Base-by-base conservation (phyloP, 2,329 filamentous ascomycete genomes). In the Pseudocercospora musae region DNA sequence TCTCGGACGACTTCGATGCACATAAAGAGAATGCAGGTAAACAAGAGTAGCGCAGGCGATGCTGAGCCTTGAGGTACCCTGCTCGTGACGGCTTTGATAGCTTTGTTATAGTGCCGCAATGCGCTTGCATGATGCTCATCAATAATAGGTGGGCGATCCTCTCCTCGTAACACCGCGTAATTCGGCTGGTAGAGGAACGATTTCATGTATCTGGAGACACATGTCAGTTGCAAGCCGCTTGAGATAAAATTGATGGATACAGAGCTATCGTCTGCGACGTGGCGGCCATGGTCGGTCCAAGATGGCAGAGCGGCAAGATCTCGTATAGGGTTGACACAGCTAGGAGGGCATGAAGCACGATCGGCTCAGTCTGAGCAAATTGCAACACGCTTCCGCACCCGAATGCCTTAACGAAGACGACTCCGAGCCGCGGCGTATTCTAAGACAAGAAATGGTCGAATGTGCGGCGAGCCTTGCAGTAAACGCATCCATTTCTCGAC, bases 401-500 rank as follows among this genome's bases (percentile, higher is more conserved):
- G 49, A 74, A 72, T 9, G 67, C 63, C 20, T 62, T 65, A 40
- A 69, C 70, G 1, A 61, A 27, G 2, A 29, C 27, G 8, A 64
- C 67, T 3, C 66, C 67, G 3, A 72, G 57, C 15, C 67, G 60
- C 3, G 66, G 66, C 3, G 67, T 68, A 1, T 68, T 64, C n/a
- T 59, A 64, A 10, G 64, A 63, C 4, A 66, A 54, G 57, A 67
- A 70, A 61, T 67, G 69, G 31, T 68, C 62, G 58, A 69, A 66
- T 13, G 66, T 62, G 10, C 81, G 81, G 56, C 83, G 79, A 15
- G 80, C 76, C 11, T 56, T 42, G 53, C 53, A 56, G 10, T 20
- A 6, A 25, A 56, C 4, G 20, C 53, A 37, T 23, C 31, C 53
- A 21, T 37, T 40, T 13, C 29, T 29, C 27, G 53, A 56, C 31